Conservation (phyloP, 352 stramenopile genomes). For the Pythium chondricola region DNA sequence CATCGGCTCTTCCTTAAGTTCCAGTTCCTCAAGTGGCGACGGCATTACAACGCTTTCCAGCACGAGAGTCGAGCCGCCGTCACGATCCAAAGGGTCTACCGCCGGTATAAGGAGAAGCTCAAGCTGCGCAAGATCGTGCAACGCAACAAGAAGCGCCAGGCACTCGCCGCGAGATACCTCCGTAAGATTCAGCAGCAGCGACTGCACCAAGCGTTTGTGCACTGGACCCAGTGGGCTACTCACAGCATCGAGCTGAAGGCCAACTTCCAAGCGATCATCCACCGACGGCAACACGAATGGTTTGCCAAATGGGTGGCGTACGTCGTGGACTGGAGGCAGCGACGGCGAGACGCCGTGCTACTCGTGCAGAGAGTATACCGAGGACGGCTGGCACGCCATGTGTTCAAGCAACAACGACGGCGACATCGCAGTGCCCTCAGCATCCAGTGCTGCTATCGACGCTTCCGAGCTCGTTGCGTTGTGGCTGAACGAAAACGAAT, state of each 20-base stretch:
- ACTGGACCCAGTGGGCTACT: conserved; percentile 34
- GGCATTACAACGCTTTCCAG: conserved; percentile 26
- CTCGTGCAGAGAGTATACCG: conserved; percentile 63
- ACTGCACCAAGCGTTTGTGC: conserved; percentile 43
- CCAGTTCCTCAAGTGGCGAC: conserved; percentile 54
- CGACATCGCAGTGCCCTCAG: conserved; percentile 18
- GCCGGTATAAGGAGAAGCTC: conserved; percentile 12
- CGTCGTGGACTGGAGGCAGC: conserved; percentile 19
- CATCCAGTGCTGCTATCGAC: conserved; percentile 60
- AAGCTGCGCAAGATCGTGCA: conserved; percentile 34
- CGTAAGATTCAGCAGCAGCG: conserved; percentile 42
- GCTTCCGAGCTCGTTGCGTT: conserved; percentile 20
- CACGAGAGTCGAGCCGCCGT: conserved; percentile 18
- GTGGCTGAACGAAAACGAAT: conserved; percentile 20
- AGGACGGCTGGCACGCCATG: conserved; percentile 40
- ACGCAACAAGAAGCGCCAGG: conserved; percentile 38
- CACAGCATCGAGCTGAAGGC: conserved; percentile 37
- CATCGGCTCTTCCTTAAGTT: conserved; percentile 59
- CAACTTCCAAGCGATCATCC: conserved; percentile 40
- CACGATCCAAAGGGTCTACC: conserved; percentile 32
- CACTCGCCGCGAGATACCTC: conserved; percentile 46
- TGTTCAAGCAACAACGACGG: conserved; percentile 30
- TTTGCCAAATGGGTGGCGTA: conserved; percentile 44
- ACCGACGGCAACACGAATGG: conserved; percentile 33
- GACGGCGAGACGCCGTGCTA: conserved; percentile 21